Base-by-base conservation (phyloP, 139 green algal genomes). In the Pedinophyceae sp. region DNA sequence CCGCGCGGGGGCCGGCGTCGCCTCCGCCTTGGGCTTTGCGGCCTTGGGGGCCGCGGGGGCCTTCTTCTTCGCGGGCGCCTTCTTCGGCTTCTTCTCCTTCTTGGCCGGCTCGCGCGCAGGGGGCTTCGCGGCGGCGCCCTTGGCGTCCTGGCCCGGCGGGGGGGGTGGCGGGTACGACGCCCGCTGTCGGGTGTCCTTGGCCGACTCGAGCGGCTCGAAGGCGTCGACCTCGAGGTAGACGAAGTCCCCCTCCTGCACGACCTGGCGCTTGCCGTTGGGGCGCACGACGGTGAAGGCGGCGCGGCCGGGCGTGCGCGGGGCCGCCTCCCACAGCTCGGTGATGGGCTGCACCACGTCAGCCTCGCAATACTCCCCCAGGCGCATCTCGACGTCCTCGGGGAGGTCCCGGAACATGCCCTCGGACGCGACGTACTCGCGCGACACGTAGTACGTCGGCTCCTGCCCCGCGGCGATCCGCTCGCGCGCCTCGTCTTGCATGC, bases 341-440 rank as follows among this genome's bases (percentile, higher is more conserved):
- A 70, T 48, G 22, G 58, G 67, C 38, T 67, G 57, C 39, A 52
- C 29, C 5, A 29, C 27, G 28, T 59, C 50, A 2, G 34, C 28
- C 3, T 23, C 6, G 19, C n/a, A n/a, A n/a, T n/a, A n/a, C n/a
- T n/a, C n/a, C n/a, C n/a, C n/a, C n/a, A n/a, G n/a, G n/a, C n/a
- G n/a, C n/a, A n/a, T 67, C 1, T 55, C 28, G 51, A 89, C 52
- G 54, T 90, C 67, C 7, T 34, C 47, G 18, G 69, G 63, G 30
- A 78, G 66, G 53, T 73, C 62, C 26, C 79, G 72, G 72, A 96
- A 96, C 77, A 87, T 89, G 62, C 86, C 88, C 50, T 83, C 29
- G 30, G 76, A 13, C 4, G 88, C 81, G 48, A 73, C 61, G 71
- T 95, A 96, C 62, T 86, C 51, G 40, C 80, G 72, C 67, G 77